Conservation (phyloP, 768 basidiomycete genomes). For the Coprinopsis marcescibilis region DNA sequence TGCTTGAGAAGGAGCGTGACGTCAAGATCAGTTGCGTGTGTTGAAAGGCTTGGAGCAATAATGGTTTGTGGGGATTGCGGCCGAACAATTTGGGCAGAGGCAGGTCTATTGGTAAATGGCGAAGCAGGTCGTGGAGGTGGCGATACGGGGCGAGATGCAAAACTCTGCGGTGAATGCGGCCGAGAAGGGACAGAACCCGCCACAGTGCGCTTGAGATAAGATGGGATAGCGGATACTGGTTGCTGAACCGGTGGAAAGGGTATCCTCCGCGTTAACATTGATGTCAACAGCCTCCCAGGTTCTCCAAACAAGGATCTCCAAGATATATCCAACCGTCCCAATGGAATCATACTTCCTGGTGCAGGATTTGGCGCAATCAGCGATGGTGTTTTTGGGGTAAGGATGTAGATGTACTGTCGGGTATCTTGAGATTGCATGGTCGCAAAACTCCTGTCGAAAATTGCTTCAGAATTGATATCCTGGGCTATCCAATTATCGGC, state of each 20-base stretch:
- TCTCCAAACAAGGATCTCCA: slow-evolving; percentile 87
- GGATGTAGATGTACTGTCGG: slow-evolving; percentile 83
- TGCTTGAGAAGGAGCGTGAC: slow-evolving; percentile 51
- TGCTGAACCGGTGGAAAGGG: slow-evolving; percentile 46
- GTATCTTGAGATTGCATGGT: slow-evolving; percentile 81
- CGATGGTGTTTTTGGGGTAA: slow-evolving; percentile 46
- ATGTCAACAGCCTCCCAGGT: slow-evolving; percentile 81
- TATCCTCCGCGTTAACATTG: slow-evolving; percentile 80
- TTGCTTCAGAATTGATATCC: slow-evolving; percentile 44
- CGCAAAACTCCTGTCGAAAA: slow-evolving; percentile 60
- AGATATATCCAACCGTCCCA: slow-evolving; percentile 83
- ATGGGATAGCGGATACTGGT: slow-evolving; percentile 68
- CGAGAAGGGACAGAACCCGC: slow-evolving; percentile 20
- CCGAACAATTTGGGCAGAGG: slow-evolving; percentile 25
- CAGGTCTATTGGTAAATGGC: slow-evolving; percentile 31
- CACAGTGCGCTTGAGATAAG: slow-evolving; percentile 60
- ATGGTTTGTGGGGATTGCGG: slow-evolving; percentile 28
- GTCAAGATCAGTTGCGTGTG: slow-evolving; percentile 39
- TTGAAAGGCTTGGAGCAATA: slow-evolving; percentile 14
- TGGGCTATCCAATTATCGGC: slow-evolving; percentile 58
- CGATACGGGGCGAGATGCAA: slow-evolving; percentile 48
- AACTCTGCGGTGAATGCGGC: slow-evolving; percentile 17
- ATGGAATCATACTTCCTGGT: slow-evolving; percentile 69
- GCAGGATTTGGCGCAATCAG: slow-evolving; percentile 42
- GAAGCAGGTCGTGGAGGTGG: slow-evolving; percentile 42